Conservation (phyloP, 78 protist genomes). For the Paulinella micropora region DNA sequence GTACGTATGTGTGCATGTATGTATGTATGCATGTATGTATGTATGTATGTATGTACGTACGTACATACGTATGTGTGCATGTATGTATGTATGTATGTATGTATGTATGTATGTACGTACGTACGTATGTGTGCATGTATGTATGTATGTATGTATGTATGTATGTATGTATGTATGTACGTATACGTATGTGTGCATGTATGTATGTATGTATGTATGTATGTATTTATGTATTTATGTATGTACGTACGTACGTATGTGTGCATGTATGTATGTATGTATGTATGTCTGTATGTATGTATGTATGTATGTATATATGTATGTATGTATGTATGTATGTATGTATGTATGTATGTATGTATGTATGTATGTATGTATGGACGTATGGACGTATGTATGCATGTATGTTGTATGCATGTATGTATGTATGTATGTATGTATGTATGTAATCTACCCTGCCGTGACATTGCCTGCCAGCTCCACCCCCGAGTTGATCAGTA, state of each 20-base stretch:
- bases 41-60: not conserved
- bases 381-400: too few relatives aligned
- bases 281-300: too few relatives aligned
- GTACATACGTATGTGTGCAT: not conserved
- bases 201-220: too few relatives aligned
- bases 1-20: not conserved
- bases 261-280: too few relatives aligned
- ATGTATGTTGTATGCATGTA: too few relatives aligned
- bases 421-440: too few relatives aligned
- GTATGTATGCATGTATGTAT: not conserved
- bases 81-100: not conserved
- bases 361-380: too few relatives aligned
- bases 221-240: too few relatives aligned
- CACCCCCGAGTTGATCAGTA: too few relatives aligned
- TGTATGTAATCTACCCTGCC: too few relatives aligned
- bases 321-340: not conserved
- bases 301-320: not conserved
- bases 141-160: not conserved
- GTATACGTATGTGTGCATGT: not conserved
- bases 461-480: too few relatives aligned
- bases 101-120: not conserved
- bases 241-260: too few relatives aligned
- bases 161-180: not conserved
- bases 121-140: not conserved
- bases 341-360: not conserved